These are phyloP conservation scores for Pyricularia sp. DNA, from an alignment of 2,329 filamentous ascomycete species.

Conservation along the genomic window DNA sequence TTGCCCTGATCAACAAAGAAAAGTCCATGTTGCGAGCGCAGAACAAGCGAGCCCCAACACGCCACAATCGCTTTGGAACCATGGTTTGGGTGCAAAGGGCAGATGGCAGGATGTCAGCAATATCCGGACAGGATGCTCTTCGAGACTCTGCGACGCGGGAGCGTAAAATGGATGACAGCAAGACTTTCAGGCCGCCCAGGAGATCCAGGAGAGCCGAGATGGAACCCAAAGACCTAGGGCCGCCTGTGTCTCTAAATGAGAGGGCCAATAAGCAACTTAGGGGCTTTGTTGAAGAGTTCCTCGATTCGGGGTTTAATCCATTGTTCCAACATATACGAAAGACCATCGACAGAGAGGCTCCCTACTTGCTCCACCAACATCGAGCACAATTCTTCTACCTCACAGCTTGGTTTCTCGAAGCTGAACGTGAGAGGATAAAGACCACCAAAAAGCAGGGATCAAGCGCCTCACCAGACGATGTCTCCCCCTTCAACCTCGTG, in stretches of 20 bases:
- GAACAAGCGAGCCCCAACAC: conserved; percentile 67
- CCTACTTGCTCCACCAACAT: conserved; percentile 70
- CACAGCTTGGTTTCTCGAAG: conserved; percentile 84
- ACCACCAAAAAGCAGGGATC: conserved; percentile 38
- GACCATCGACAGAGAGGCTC: conserved; percentile 81
- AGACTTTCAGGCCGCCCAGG: conserved; percentile 80
- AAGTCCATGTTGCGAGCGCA: conserved; percentile 71
- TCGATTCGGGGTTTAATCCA: conserved; percentile 93
- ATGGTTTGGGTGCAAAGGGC: conserved; percentile 95
- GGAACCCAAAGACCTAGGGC: conserved; percentile 67
- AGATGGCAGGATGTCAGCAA: conserved; percentile 71
- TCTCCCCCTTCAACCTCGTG: conserved; percentile 76
- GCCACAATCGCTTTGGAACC: conserved; percentile 90
- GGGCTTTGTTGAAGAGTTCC: conserved; percentile 81
- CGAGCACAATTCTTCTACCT: conserved; percentile 85
- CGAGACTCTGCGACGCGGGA: conserved; percentile 63
- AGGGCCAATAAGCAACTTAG: conserved; percentile 70
- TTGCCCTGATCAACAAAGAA: conserved; percentile 70
- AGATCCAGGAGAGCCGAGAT: conserved; percentile 51
- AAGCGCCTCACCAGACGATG: conserved; percentile 32
- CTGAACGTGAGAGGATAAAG: conserved; percentile 64
- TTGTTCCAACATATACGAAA: conserved; percentile 77
- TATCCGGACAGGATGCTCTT: conserved; percentile 83
- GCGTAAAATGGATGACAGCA: conserved; percentile 81
- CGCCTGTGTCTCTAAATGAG: conserved; percentile 58